Evolutionary conservation across 2,329 filamentous ascomycete species (phyloP), one percentile per base, ranked within the genome.

Genomic region (Tricladium varicosporioides): DNA sequence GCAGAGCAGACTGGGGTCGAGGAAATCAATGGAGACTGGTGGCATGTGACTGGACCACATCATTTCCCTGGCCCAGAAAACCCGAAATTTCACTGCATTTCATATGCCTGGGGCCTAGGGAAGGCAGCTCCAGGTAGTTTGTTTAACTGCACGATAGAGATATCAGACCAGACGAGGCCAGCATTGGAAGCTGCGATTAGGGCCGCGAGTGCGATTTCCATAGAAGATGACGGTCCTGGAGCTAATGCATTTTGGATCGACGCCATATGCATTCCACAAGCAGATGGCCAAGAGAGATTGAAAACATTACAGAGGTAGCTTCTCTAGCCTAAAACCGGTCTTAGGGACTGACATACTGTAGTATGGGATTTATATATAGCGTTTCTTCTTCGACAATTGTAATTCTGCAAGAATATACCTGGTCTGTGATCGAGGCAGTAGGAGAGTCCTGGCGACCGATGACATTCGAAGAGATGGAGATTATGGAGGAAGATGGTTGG

Each of bases 231-330:
- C 42, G 45, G 19, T 2, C 48, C 52, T 27, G 22, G 22, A 7
- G 43, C 55, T 9, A 58, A 62, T 15, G 59, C 53, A 3, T 62
- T 61, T 36, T 62, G 60, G 59, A 62, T 63, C 11, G 61, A 62
- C 52, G 61, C 59, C 5, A 45, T 63, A 7, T 63, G 61, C 45
- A 56, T 63, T 16, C 61, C 61, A 14, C 60, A 60, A 9, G 8
- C 43, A 10, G 57, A 60, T 18, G 51, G 27, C 5, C 46, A 52
- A 16, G 51, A 54, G 16, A 46, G 61, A 31, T 49, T 53, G 18
- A 55, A 53, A 5, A 61, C 59, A 2, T 52, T 63, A 33, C 59
- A 63, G 49, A 63, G 60, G 60, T 59, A 27, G 22, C 22, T 27
- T 27, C 22, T 27, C 22, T 27, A 27, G 22, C 22, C 22, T 27